A percentile compares a stretch with the other conserved stretches of the same genome.
Evolutionary conservation across 208 protist species (phyloP).

Genomic region (Vickermania spadyakhi): DNA sequence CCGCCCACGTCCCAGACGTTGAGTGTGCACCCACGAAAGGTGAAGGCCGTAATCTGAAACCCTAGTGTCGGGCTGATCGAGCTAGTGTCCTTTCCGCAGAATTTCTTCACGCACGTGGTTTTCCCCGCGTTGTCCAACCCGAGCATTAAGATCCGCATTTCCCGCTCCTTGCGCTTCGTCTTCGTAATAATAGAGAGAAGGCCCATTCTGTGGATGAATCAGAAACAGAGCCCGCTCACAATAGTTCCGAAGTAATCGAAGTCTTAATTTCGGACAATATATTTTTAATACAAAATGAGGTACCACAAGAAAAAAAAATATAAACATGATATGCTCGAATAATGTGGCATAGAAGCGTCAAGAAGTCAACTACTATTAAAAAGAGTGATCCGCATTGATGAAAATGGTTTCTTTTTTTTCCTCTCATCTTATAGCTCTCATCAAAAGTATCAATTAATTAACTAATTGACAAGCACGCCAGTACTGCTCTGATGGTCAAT

Average conservation of each 20-base stretch:
- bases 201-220: slow-evolving; percentile 82
- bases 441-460: too few relatives aligned
- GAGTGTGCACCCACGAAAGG: slow-evolving; percentile 94
- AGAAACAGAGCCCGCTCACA: not conserved
- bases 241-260: slow-evolving; percentile 1
- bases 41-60: slow-evolving; percentile 99
- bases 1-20: slow-evolving; percentile 99
- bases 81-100: slow-evolving; percentile 98
- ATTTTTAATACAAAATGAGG: too few relatives aligned
- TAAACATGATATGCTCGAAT: too few relatives aligned
- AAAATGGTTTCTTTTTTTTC: too few relatives aligned
- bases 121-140: slow-evolving; percentile 96
- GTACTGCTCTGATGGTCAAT: too few relatives aligned
- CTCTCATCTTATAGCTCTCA: too few relatives aligned
- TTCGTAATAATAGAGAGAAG: slow-evolving; percentile 98
- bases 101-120: slow-evolving; percentile 98
- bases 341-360: too few relatives aligned
- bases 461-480: too few relatives aligned
- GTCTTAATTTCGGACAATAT: too few relatives aligned
- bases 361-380: too few relatives aligned
- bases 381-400: too few relatives aligned
- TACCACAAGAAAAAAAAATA: too few relatives aligned
- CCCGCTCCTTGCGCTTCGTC: slow-evolving; percentile 97
- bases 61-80: slow-evolving; percentile 97
- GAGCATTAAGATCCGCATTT: slow-evolving; percentile 98